A percentile compares a stretch with the other conserved stretches of the same genome.
These are phyloP conservation scores for Apophysomyces ossiformis DNA, from an alignment of 371 early-diverging fungal species.

Conservation along the genomic window DNA sequence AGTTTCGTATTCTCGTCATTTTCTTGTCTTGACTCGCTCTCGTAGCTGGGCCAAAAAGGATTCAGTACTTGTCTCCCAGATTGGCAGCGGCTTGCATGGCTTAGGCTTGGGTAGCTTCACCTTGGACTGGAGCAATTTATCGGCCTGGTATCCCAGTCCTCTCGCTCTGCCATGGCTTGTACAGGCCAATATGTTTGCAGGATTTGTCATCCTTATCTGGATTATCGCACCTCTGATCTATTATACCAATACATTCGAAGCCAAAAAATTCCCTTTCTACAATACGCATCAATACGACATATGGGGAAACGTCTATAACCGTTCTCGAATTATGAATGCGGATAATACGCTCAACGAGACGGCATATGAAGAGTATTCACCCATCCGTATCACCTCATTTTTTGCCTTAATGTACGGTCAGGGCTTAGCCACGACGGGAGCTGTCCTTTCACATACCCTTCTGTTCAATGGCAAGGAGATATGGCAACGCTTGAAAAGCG, in stretches of 20 bases:
- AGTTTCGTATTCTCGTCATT: constrained; percentile 2
- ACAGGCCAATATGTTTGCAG: constrained; percentile 68
- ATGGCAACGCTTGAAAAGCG: constrained; percentile 52
- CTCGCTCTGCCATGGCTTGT: constrained; percentile 62
- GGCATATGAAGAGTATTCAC: constrained; percentile 69
- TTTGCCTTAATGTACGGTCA: constrained; percentile 77
- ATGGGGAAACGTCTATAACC: constrained; percentile 53
- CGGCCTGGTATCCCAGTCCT: constrained; percentile 47
- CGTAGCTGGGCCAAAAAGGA: constrained; percentile 64
- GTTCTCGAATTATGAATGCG: constrained; percentile 56
- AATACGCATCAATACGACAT: constrained; percentile 61
- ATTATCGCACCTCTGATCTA: constrained; percentile 71
- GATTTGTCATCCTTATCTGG: constrained; percentile 69
- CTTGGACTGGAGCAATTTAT: constrained; percentile 62
- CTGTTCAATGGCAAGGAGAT: constrained; percentile 70
- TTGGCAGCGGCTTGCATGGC: constrained; percentile 58
- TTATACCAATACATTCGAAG: constrained; percentile 66
- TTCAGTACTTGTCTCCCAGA: constrained; percentile 57
- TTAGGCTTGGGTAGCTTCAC: constrained; percentile 64
- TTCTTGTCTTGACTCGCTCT: constrained; percentile 24
- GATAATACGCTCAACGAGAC: constrained; percentile 62
- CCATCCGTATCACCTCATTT: constrained; percentile 77
- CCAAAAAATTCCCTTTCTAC: constrained; percentile 66
- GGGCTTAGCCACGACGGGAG: constrained; percentile 66
- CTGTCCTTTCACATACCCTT: constrained; percentile 68